Evolutionary conservation across 208 protist genomes (phyloP).

Genomic region (Trichomonas vaginalis): DNA sequence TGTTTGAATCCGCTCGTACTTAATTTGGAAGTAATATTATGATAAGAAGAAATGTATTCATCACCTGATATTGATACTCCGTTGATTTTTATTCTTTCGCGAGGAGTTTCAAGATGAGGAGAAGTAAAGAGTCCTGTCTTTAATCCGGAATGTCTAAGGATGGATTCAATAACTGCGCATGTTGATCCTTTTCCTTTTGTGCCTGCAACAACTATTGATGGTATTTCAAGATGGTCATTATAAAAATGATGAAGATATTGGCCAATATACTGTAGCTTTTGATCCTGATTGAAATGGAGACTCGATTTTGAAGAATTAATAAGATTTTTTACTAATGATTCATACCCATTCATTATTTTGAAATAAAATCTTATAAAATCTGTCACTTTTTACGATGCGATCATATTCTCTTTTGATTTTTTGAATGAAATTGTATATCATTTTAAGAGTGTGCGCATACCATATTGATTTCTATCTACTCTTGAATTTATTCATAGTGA

Average conservation of each 20-base stretch:
- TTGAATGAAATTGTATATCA: no score
- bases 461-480: no score
- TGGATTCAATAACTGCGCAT: constrained; percentile 21
- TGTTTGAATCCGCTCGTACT: not conserved
- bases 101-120: constrained; percentile 19
- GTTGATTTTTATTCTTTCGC: constrained; percentile 22
- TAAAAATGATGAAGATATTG: not conserved
- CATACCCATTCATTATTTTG: not conserved
- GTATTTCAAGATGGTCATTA: not conserved
- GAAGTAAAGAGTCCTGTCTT: constrained; percentile 23
- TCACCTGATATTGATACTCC: not conserved
- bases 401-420: no score
- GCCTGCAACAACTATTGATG: constrained; percentile 20
- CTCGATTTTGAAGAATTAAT: not conserved
- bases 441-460: no score
- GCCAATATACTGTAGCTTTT: not conserved
- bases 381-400: not conserved
- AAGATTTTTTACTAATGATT: not conserved
- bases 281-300: not conserved
- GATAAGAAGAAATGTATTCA: not conserved
- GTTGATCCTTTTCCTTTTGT: constrained; percentile 29
- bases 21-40: not conserved
- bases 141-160: not conserved
- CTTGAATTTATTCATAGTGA: no score
- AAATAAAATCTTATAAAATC: not conserved